Conservation (phyloP, 257 asterid genomes). For the Solanum pinnatisectum region DNA sequence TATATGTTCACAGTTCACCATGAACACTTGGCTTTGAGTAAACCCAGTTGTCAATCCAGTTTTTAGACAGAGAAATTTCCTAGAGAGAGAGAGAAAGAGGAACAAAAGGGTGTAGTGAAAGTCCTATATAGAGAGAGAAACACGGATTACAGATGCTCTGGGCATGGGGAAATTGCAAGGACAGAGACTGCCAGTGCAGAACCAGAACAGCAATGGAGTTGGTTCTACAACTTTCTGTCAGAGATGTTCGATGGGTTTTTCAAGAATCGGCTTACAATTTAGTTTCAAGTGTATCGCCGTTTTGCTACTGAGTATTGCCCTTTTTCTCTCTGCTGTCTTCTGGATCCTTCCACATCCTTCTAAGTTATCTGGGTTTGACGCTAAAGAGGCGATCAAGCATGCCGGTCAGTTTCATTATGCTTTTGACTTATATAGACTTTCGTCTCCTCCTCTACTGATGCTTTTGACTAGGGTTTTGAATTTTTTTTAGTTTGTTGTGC, state of each 20-base stretch:
- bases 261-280: constrained; percentile 6
- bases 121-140: not conserved
- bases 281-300: constrained; percentile 52
- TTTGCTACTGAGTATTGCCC: constrained; percentile 40
- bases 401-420: constrained; percentile 26
- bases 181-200: constrained; percentile 55
- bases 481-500: not conserved
- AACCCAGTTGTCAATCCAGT: constrained; percentile 22
- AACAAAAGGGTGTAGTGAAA: not conserved
- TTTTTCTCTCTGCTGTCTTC: constrained; percentile 42
- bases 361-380: constrained; percentile 46
- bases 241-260: constrained; percentile 35
- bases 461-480: constrained; percentile 1
- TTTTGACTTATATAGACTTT: not conserved
- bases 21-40: constrained; percentile 22
- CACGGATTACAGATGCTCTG: constrained; percentile 55
- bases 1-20: not conserved
- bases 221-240: constrained; percentile 39
- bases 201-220: constrained; percentile 1
- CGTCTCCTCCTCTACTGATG: not conserved
- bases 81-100: not conserved
- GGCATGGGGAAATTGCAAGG: constrained; percentile 64
- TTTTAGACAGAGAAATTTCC: constrained; percentile 16
- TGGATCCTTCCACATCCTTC: constrained; percentile 40
- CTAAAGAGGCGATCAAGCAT: constrained; percentile 37